Evolutionary conservation across 768 basidiomycete genomes (phyloP).

Genomic region (Exsudoporus frostii): DNA sequence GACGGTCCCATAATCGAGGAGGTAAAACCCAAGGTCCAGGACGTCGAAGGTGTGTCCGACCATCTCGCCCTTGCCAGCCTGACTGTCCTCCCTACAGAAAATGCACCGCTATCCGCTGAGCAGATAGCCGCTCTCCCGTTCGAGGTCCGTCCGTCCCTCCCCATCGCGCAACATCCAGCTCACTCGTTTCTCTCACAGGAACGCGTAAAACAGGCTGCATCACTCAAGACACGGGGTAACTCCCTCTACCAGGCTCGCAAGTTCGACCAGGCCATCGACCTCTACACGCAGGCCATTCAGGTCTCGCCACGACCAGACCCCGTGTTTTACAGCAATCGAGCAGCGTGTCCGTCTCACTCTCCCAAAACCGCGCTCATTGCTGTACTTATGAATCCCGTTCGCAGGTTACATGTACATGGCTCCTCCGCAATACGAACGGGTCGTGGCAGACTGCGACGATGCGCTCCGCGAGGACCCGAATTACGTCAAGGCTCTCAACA

Average conservation of each 20-base stretch:
- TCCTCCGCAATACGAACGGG: constrained; percentile 79
- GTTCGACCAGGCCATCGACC: constrained; percentile 55
- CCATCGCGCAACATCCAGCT: neutral
- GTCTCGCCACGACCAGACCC: constrained; percentile 79
- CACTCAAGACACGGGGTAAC: constrained; percentile 72
- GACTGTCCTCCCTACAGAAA: constrained; percentile 31
- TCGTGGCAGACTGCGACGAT: constrained; percentile 84
- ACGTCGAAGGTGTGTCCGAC: constrained; percentile 30
- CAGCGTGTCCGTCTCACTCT: constrained; percentile 68
- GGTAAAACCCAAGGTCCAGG: constrained; percentile 44
- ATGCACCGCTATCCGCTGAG: constrained; percentile 45
- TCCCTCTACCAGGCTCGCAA: constrained; percentile 60
- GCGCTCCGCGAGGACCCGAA: constrained; percentile 78
- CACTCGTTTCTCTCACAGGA: constrained; percentile 43
- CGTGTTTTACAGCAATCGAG: constrained; percentile 95
- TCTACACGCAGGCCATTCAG: constrained; percentile 74
- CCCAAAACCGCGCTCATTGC: neutral
- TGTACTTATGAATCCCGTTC: neutral
- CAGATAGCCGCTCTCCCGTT: constrained; percentile 55
- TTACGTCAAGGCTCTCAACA: constrained; percentile 90
- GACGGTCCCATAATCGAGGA: constrained; percentile 85
- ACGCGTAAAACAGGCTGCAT: constrained; percentile 56
- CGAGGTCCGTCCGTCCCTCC: constrained; percentile 43
- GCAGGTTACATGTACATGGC: constrained; percentile 88
- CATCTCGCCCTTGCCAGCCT: neutral